Base-by-base conservation (phyloP, 106 monocot genomes). In the Vanilla planifolia region DNA sequence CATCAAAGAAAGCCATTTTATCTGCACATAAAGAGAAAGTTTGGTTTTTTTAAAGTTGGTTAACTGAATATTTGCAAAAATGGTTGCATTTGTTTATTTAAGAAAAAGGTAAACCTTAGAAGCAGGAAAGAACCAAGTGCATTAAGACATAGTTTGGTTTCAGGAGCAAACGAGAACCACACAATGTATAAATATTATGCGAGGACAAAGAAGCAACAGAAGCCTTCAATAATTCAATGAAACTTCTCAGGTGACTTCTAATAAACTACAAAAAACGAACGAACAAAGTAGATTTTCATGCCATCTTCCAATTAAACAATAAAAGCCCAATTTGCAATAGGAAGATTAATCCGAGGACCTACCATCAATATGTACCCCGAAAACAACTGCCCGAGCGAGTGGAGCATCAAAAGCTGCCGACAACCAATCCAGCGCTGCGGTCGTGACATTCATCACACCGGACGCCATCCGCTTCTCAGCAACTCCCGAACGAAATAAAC, bases 281-380 rank as follows among this genome's bases (percentile, higher is more conserved):
- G 5, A 10, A 37, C n/a, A n/a, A n/a, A n/a, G n/a, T n/a, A 37
- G 0, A 6, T 37, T 37, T 10, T 37, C 5, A 37, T 37, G 37
- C 5, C 37, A 37, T n/a, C n/a, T n/a, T n/a, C n/a, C n/a, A 37
- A 10, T 37, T 37, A 64, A 20, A 28, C 19, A n/a, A n/a, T n/a
- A n/a, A 58, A 42, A 44, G 46, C 11, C 5, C 56, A 6, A 30
- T 30, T 25, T 65, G n/a, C 33, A 37, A 16, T 45, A 11, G 15
- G 48, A 55, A 20, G 7, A 0, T 9, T 19, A 28, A 24, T 17
- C 41, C 59, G 35, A 32, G 41, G 36, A 60, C 64, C 27, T 55
- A 92, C 92, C 86, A 65, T 80, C 80, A 64, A 87, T 73, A 68
- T 51, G 87, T 37, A 92, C 64, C 41, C 92, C 86, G 30, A 92